phyloP scores from a whole-genome alignment of 108 stramenopile genomes.

The Cyclostephanos tholiformis region DNA sequence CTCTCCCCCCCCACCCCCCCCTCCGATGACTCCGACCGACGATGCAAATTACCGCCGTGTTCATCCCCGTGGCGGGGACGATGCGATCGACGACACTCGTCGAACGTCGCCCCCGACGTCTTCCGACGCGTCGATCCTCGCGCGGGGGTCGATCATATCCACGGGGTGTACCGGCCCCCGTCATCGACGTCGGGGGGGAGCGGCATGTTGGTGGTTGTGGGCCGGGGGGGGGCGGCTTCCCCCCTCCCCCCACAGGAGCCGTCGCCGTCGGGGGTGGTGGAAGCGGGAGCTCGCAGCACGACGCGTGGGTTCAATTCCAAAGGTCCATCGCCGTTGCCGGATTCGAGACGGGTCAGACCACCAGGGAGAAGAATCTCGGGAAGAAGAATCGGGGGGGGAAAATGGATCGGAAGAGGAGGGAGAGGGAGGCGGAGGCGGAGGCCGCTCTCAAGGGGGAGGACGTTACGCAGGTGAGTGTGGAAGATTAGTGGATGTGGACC shows the following conservation, averaged over 20 bases:
- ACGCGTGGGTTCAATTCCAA: constrained; percentile 87
- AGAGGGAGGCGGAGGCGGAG: constrained; percentile 53
- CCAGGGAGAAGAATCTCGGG: constrained; percentile 32
- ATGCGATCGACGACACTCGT: too few relatives aligned
- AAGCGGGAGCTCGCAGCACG: constrained; percentile 56
- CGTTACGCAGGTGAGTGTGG: constrained; percentile 29
- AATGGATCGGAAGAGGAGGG: constrained; percentile 53
- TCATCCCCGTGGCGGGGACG: background rate
- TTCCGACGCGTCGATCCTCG: too few relatives aligned
- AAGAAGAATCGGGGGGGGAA: constrained; percentile 67
- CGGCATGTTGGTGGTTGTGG: too few relatives aligned
- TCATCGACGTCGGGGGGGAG: too few relatives aligned
- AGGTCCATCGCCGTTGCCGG: constrained; percentile 79
- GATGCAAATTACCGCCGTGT: background rate
- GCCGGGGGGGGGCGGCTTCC: too few relatives aligned
- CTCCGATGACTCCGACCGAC: background rate
- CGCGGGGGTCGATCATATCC: too few relatives aligned
- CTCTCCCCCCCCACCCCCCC: background rate
- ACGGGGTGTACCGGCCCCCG: too few relatives aligned
- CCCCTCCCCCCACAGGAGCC: too few relatives aligned
- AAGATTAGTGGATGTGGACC: background rate
- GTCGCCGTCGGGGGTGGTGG: background rate
- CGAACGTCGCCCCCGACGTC: too few relatives aligned
- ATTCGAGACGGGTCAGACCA: constrained; percentile 83
- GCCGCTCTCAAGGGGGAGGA: constrained; percentile 33